Evolutionary conservation across 345 rosid species (phyloP), one percentile per base, ranked within the genome.

Genomic region (Orychophragmus violaceus): DNA sequence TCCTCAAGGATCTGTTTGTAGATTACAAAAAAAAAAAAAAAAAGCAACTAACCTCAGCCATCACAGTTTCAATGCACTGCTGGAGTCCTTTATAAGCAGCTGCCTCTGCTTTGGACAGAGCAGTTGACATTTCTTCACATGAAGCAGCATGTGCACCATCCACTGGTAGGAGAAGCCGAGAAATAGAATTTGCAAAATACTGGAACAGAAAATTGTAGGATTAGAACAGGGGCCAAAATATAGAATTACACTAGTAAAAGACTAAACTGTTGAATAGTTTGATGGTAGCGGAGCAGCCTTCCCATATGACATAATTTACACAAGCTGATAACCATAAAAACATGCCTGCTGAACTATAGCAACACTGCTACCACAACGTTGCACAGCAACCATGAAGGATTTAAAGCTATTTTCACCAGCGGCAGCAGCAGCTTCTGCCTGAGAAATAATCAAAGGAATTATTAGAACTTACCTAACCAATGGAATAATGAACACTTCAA

Each of bases 341-440:
- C 87, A 69, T 76, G 79, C 94, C 78, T 87, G 94, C 82, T 91
- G 97, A 70, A 91, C 93, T 71, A 94, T 85, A 45, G 95, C 99
- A 76, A 94, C 99, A 74, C 97, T 94, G 70, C 96, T 85, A 64
- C 96, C 97, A 73, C 96, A 85, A 68, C 96, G 97, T 62, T 94
- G 99, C 59, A 94, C 89, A 32, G 96, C 91, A 80, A 94, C 97
- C 99, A 95, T 91, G 85, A 95, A 95, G 62, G 96, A 81, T 82
- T 87, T 88, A 81, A 94, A 94, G 81, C 99, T 88, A 85, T 87
- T 94, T 84, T 94, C 99, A 64, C 99, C 97, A 66, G 99, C 99
- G 41, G 96, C 96, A 52, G 97, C 99, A 62, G 96, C 91, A 49
- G 99, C 99, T 83, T 94, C 96, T 69, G 96, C 97, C 99, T 94